A percentile compares a stretch with the other conserved stretches of the same genome.
Conservation (phyloP, 2,329 filamentous ascomycete species). For the Aspergillus sp. region DNA sequence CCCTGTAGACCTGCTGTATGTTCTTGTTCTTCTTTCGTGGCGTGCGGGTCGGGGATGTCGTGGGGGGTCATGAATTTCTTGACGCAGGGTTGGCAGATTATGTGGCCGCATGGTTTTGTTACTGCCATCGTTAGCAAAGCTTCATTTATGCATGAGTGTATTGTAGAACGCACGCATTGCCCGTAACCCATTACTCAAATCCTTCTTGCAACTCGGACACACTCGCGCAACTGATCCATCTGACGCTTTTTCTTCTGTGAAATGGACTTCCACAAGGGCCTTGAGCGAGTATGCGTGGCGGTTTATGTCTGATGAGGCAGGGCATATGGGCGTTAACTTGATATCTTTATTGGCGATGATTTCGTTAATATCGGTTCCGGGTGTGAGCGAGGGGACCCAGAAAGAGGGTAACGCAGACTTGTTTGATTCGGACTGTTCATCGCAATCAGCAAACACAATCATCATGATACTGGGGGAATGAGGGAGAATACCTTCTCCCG, state of each 20-base stretch:
- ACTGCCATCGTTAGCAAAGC: constrained; percentile 35
- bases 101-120: constrained; percentile 83
- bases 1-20: constrained; percentile 31
- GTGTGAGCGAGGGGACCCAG: constrained; percentile 84
- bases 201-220: constrained; percentile 83
- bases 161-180: constrained; percentile 51
- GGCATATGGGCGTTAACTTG: constrained; percentile 68
- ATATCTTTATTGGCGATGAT: constrained; percentile 52
- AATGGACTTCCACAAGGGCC: constrained; percentile 66
- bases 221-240: constrained; percentile 45
- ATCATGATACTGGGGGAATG: background rate
- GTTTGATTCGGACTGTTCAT: constrained; percentile 43
- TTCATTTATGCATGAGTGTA: background rate
- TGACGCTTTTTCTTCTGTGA: constrained; percentile 61
- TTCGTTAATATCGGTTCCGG: constrained; percentile 52
- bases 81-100: constrained; percentile 78
- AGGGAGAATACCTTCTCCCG: constrained; percentile 56
- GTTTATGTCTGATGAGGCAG: constrained; percentile 59
- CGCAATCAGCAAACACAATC: background rate
- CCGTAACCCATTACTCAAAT: constrained; percentile 71
- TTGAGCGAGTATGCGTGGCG: constrained; percentile 74
- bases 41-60: constrained; percentile 54
- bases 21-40: constrained; percentile 44
- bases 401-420: constrained; percentile 74
- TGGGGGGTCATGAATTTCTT: constrained; percentile 68